These are phyloP conservation scores for Urochloa ruziziensis DNA, from an alignment of 176 grass and related monocot genomes.

Conservation along the genomic window DNA sequence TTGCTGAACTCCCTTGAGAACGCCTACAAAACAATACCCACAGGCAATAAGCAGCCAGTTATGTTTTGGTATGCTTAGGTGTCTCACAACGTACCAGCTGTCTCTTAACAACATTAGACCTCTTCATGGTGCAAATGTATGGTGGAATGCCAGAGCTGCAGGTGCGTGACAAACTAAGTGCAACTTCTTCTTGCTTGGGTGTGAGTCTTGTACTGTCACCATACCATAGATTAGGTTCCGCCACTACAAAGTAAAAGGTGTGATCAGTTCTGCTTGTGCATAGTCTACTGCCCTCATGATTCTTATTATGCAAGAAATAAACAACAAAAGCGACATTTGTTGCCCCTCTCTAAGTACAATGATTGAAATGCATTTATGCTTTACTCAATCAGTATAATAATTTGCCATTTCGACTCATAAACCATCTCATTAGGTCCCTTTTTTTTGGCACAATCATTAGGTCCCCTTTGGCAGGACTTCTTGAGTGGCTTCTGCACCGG, in stretches of 20 bases:
- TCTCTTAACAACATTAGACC: background rate
- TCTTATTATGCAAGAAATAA: background rate
- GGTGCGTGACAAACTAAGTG: background rate
- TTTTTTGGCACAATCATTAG: no score
- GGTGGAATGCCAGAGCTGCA: slow-evolving; percentile 4
- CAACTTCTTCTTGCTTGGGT: background rate
- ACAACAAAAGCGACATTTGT: background rate
- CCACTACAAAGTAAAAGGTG: background rate
- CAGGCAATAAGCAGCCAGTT: background rate
- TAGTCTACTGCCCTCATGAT: background rate
- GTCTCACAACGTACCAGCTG: background rate
- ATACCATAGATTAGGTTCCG: background rate
- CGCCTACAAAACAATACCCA: background rate
- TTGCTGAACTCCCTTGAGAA: slow-evolving; percentile 11
- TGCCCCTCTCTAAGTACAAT: background rate
- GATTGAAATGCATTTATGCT: background rate
- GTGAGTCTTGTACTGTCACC: background rate
- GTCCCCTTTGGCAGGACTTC: no score
- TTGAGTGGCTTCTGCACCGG: no score
- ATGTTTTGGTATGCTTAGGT: background rate
- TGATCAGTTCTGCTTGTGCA: background rate
- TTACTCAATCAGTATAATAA: background rate
- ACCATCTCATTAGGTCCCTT: background rate
- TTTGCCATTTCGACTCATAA: background rate
- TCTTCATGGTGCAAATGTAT: slow-evolving; percentile 22